Conservation (phyloP, 371 early-diverging fungal genomes). For the Mortierella sp. region DNA sequence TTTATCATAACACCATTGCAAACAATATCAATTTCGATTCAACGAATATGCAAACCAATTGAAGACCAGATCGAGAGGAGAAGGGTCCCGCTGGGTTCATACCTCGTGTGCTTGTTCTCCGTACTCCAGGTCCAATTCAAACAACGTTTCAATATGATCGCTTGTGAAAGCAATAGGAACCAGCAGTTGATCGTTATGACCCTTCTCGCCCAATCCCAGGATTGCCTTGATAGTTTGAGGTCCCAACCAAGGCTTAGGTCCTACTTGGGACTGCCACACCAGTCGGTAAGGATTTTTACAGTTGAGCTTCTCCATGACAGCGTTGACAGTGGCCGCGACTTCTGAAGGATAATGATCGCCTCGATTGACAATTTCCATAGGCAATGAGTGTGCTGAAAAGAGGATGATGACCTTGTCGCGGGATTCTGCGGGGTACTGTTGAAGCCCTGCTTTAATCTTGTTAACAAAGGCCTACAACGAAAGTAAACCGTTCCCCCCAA, state of each 20-base stretch:
- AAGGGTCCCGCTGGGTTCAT: neutral
- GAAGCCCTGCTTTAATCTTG: conserved; percentile 77
- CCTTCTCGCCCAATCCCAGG: conserved; percentile 76
- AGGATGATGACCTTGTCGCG: conserved; percentile 83
- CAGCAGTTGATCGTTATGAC: conserved; percentile 81
- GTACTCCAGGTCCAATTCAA: conserved; percentile 94
- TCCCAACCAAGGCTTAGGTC: conserved; percentile 93
- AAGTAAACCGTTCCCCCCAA: too few relatives aligned
- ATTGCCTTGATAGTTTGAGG: conserved; percentile 90
- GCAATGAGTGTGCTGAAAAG: conserved; percentile 96
- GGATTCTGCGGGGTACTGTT: conserved; percentile 70
- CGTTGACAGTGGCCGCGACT: conserved; percentile 90
- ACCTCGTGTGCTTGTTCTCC: conserved; percentile 87
- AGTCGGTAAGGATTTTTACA: conserved; percentile 88
- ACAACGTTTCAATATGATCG: conserved; percentile 97
- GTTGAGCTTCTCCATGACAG: conserved; percentile 81
- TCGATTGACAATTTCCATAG: conserved; percentile 91
- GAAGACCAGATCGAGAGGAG: neutral
- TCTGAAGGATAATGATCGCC: conserved; percentile 93
- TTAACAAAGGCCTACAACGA: conserved; percentile 82
- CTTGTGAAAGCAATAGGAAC: conserved; percentile 96
- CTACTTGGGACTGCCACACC: conserved; percentile 97
- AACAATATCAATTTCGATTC: too few relatives aligned
- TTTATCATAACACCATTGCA: too few relatives aligned
- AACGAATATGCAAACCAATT: neutral